phyloP scores from a whole-genome alignment of 177 flowering plant species.

The Vitis hybrid region DNA sequence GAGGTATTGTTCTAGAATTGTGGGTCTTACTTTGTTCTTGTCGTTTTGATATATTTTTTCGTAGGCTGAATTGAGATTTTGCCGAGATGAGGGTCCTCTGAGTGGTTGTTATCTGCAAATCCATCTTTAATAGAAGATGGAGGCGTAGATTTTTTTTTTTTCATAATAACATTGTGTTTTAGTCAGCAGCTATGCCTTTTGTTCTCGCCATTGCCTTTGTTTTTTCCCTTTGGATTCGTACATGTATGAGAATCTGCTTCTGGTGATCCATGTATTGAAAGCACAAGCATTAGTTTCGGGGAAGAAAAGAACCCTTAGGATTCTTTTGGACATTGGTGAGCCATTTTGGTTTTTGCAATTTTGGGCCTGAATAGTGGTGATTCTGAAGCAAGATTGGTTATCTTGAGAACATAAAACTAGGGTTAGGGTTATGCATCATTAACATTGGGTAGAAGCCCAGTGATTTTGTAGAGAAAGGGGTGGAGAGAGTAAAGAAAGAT shows the following conservation, averaged over 20 bases:
- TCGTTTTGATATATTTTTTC: background rate
- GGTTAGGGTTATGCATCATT: constrained; percentile 4
- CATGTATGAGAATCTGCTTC: constrained; percentile 7
- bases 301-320: constrained; percentile 1
- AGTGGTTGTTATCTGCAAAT: constrained; percentile 22
- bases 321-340: background rate
- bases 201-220: constrained; percentile 3
- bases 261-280: constrained; percentile 5
- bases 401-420: background rate
- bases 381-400: constrained; percentile 5
- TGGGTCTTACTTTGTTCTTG: constrained; percentile 8
- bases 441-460: constrained; percentile 9
- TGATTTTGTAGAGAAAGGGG: constrained; percentile 8
- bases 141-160: constrained; percentile 20
- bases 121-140: constrained; percentile 35
- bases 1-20: constrained; percentile 8
- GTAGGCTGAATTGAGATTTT: background rate
- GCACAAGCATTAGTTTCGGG: constrained; percentile 6
- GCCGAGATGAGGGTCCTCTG: constrained; percentile 40
- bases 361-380: background rate
- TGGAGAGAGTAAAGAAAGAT: constrained; percentile 25
- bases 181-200: background rate
- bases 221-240: background rate
- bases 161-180: background rate
- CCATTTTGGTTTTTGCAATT: background rate